Conservation (phyloP, 495 filamentous ascomycete species). For the Aspergillus biplanus region DNA sequence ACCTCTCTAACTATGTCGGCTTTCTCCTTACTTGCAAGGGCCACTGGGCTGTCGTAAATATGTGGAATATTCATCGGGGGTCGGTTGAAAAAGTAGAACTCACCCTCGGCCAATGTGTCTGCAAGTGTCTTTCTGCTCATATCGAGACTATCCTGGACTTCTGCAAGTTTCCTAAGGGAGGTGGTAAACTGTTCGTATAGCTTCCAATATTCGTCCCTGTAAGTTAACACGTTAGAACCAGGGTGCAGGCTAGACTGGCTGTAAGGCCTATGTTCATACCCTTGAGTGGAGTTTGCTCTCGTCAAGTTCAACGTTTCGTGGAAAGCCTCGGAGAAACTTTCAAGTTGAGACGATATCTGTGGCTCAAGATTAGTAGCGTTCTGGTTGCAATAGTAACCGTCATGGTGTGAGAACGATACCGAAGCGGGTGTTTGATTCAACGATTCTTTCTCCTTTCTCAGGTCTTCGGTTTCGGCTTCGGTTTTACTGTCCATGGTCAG, state of each 20-base stretch:
- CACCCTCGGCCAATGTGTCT: slow-evolving; percentile 46
- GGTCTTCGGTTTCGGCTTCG: slow-evolving; percentile 31
- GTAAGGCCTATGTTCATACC: slow-evolving; percentile 26
- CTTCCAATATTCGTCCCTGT: slow-evolving; percentile 52
- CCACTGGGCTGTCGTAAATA: slow-evolving; percentile 42
- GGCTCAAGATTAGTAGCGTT: slow-evolving; percentile 15
- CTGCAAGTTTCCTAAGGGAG: slow-evolving; percentile 45
- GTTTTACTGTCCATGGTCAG: slow-evolving; percentile 20
- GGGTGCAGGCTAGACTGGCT: not conserved
- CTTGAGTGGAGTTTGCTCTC: slow-evolving; percentile 43
- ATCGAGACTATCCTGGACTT: slow-evolving; percentile 44
- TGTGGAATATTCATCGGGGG: slow-evolving; percentile 12
- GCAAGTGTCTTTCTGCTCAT: slow-evolving; percentile 41
- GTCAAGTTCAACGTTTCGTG: slow-evolving; percentile 39
- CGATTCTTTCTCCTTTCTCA: slow-evolving; percentile 46
- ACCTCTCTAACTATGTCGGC: slow-evolving; percentile 51
- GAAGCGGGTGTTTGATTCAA: slow-evolving; percentile 34
- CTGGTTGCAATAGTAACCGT: not conserved
- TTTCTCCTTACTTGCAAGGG: slow-evolving; percentile 52
- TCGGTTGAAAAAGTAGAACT: slow-evolving; percentile 23
- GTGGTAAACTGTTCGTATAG: slow-evolving; percentile 49
- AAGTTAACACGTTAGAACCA: slow-evolving; percentile 25
- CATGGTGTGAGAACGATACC: slow-evolving; percentile 24
- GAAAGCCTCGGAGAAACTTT: slow-evolving; percentile 45
- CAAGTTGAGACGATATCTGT: slow-evolving; percentile 36